Evolutionary conservation across 345 rosid species (phyloP).

Genomic region (Punica granatum): DNA sequence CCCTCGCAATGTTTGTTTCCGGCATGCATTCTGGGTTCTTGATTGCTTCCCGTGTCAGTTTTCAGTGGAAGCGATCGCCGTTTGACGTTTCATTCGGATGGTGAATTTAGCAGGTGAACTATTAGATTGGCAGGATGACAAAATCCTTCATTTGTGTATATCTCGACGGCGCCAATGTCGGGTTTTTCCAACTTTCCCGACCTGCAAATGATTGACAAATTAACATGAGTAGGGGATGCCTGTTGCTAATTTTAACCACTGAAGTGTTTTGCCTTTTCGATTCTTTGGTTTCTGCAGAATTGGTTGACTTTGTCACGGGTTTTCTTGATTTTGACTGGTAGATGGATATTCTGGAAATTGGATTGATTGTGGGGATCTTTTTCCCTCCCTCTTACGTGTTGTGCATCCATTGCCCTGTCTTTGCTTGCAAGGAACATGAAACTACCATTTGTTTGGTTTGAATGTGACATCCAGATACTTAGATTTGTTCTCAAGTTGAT

Average conservation of each 20-base stretch:
- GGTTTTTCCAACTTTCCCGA: too few species aligned
- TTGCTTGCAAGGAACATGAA: not conserved
- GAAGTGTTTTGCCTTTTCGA: too few species aligned
- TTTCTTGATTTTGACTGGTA: slow-evolving; percentile 2
- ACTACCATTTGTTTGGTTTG: not conserved
- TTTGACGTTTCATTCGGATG: not conserved
- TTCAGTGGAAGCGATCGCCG: not conserved
- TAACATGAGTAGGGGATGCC: too few species aligned
- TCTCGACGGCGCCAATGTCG: not conserved
- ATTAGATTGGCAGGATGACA: not conserved
- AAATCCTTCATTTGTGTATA: not conserved
- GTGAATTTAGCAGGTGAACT: not conserved
- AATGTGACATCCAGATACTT: not conserved
- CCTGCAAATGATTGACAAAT: too few species aligned
- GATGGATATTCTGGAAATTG: not conserved
- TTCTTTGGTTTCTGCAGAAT: not conserved
- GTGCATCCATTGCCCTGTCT: not conserved
- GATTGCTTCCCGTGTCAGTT: not conserved
- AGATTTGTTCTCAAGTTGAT: not conserved
- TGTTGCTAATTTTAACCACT: too few species aligned
- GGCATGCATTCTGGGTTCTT: not conserved
- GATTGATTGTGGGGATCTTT: not conserved
- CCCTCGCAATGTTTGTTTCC: not conserved
- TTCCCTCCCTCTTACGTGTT: not conserved
- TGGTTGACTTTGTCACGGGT: too few species aligned